A percentile compares a stretch with the other conserved stretches of the same genome.
Conservation (phyloP, 2,329 filamentous ascomycete genomes). For the Colletotrichum orchidophilum region DNA sequence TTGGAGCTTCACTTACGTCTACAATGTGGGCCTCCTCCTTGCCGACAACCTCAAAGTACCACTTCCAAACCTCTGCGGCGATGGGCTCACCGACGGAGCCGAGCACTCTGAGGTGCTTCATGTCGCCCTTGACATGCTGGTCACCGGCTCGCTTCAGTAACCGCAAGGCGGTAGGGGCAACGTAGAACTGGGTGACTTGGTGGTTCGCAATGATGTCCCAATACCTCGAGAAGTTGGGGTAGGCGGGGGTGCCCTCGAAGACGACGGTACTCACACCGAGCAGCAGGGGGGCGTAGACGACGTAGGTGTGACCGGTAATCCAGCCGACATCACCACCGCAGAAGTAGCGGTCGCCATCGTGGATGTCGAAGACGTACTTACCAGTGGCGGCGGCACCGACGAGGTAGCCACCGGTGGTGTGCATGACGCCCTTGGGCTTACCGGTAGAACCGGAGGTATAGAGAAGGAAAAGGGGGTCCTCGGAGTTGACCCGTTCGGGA, state of each 20-base stretch:
- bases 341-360: constrained; percentile 93
- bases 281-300: constrained; percentile 94
- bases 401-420: constrained; percentile 96
- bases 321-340: constrained; percentile 98
- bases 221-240: constrained; percentile 97
- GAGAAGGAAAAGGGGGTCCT: constrained; percentile 96
- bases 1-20: constrained; percentile 73
- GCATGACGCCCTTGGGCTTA: constrained; percentile 99
- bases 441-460: constrained; percentile 98
- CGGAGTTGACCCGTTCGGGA: constrained; percentile 88
- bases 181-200: constrained; percentile 96
- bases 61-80: constrained; percentile 98
- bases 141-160: constrained; percentile 95
- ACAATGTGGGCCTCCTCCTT: constrained; percentile 93
- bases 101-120: constrained; percentile 89
- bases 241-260: constrained; percentile 97
- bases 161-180: constrained; percentile 92
- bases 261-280: constrained; percentile 95
- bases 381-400: constrained; percentile 91
- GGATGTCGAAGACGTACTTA: constrained; percentile 99
- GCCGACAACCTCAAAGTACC: constrained; percentile 96
- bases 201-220: constrained; percentile 99
- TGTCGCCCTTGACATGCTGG: constrained; percentile 87
- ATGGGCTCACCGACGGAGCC: constrained; percentile 98
- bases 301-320: constrained; percentile 99